Evolutionary conservation across 768 basidiomycete species (phyloP).

Genomic region (Exidia glandulosa): DNA sequence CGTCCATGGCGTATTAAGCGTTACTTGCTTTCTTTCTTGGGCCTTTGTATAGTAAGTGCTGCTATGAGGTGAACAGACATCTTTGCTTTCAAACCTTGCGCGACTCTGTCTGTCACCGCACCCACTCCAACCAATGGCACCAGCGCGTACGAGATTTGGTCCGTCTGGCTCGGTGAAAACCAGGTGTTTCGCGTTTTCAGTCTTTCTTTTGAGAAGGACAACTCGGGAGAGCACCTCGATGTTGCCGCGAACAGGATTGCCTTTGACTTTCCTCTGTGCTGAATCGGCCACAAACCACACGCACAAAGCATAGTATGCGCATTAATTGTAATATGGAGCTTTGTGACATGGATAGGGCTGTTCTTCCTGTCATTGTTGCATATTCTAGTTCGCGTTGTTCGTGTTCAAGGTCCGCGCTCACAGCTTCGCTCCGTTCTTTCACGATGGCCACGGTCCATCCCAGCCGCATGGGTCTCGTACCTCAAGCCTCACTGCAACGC

Average conservation of each 20-base stretch:
- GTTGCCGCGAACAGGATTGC: neutral
- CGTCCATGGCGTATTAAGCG: slow-evolving; percentile 61
- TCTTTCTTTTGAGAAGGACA: neutral
- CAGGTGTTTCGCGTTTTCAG: neutral
- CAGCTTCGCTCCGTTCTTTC: neutral
- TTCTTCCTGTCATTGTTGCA: no score
- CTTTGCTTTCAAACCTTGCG: no score
- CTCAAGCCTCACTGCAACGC: slow-evolving; percentile 23
- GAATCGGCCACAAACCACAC: no score
- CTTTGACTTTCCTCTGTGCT: neutral
- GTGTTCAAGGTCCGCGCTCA: neutral
- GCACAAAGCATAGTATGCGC: no score
- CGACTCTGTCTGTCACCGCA: no score
- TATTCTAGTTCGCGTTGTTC: neutral
- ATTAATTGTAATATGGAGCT: no score
- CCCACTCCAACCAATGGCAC: neutral
- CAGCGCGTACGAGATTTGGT: neutral
- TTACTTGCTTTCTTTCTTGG: no score
- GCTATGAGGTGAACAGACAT: no score
- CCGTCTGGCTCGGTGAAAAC: neutral
- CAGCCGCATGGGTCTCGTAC: slow-evolving; percentile 57
- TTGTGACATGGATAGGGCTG: no score
- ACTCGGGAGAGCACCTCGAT: neutral
- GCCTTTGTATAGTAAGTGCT: no score
- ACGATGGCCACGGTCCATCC: slow-evolving; percentile 66